Evolutionary conservation across 2,329 filamentous ascomycete genomes (phyloP), one percentile per base, ranked within the genome.

Genomic region (Aspergillus unguis): DNA sequence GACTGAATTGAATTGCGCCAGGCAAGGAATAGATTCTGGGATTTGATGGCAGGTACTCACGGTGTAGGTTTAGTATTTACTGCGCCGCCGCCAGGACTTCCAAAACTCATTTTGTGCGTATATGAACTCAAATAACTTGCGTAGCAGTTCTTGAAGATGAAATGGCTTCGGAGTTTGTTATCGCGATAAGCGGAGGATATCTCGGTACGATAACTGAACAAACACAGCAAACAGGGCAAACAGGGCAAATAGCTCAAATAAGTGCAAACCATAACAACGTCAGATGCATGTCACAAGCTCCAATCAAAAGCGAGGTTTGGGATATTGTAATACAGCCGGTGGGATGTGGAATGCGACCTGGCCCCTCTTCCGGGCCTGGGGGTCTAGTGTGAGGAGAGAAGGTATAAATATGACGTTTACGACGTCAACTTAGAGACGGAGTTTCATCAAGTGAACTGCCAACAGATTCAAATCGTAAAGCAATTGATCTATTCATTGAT

Each of bases 41-140:
- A 17, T 17, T 17, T 17, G 35, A 42, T n/a, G 25, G 8, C 4
- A 5, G 9, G 37, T 33, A 78, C 85, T 71, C 75, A 88, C 83
- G 88, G 88, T 25, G 80, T 84, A 48, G 88, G 88, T 68, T 88
- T 90, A 53, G 79, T 74, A 67, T 81, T 79, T 59, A 82, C 76
- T 57, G 82, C 79, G 28, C 82, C 78, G 54, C 85, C 84, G 58
- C 88, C 88, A 28, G 87, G 88, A 58, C 82, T 80, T 60, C 88
- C 88, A 67, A 90, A 90, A 71, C 84, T 69, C 72, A 75, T 74
- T 42, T 33, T 59, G 31, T 35, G 3, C n/a, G 25, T 29, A 6
- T 38, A 40, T 36, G 3, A 29, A 29, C 26, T 40, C 6, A 6
- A 40, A 7, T 7, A 10, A 17, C 17, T 17, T 17, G 17, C 17